Base-by-base conservation (phyloP, 73 alveolate genomes). In the Paramecium octaurelia region DNA sequence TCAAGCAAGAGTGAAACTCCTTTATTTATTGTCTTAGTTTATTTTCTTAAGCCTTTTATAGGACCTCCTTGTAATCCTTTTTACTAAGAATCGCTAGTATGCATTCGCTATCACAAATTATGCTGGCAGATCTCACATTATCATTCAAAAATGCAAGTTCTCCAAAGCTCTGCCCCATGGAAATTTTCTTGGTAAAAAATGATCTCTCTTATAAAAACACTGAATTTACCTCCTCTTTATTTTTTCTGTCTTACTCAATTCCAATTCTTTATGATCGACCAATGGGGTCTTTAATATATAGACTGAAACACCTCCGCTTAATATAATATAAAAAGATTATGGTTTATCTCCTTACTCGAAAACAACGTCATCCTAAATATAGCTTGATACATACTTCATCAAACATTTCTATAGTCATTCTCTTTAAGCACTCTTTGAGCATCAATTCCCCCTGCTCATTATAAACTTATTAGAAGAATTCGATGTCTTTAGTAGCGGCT, bases 31-130 rank as follows among this genome's bases (percentile, higher is more conserved):
- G 20, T 73, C 59, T 36, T 20, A 73, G 11, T 24, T 73, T 73
- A 20, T 29, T 73, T 23, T 34, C 87, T 73, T 73, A 73, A 1
- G 29, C 59, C 31, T 73, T 36, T 73, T 73, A 73, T 11, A 93
- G 38, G 54, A 98, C 70, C 48, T 96, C 95, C 58, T 83, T 93
- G 92, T 95, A 98, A 86, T 90, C 94, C 20, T 83, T 88, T 71
- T 95, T 88, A 68, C 95, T 92, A 31, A 98, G 93, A 44, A 86
- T 93, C 36, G 98, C 99, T 86, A 98, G 75, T 11, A 97, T 98
- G 24, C 99, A 94, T 50, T 95, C 95, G 38, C 95, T 95, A 60
- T 92, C 96, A 24, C 99, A 95, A 31, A 80, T 93, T 3, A 97
- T 97, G 1, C 99, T 97, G 18, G 76, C 91, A 44, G 73, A 43